A percentile compares a stretch with the other conserved stretches of the same genome.
phyloP scores from a whole-genome alignment of 108 stramenopile species.

The Nannochloropsis oceanica region DNA sequence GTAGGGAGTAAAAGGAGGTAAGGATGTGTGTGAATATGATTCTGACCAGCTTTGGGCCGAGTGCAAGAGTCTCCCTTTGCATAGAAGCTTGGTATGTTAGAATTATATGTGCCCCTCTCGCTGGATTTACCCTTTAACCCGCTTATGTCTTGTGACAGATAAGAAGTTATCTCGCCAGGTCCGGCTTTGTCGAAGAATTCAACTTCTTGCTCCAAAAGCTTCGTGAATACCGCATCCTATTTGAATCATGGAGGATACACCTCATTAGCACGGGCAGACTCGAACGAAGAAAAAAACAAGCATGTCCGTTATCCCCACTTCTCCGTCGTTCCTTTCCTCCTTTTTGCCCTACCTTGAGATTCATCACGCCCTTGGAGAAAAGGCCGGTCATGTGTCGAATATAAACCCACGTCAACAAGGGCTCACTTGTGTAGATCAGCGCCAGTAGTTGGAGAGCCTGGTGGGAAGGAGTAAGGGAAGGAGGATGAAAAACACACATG shows the following conservation, averaged over 20 bases:
- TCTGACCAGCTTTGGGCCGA: background rate
- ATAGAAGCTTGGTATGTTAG: too few species aligned
- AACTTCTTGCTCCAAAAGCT: conserved; percentile 10
- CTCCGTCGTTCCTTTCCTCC: background rate
- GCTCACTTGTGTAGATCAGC: conserved; percentile 10
- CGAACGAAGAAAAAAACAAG: too few species aligned
- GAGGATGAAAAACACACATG: too few species aligned
- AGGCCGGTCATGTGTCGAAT: conserved; percentile 9
- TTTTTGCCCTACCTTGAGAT: conserved; percentile 5
- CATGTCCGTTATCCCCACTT: background rate
- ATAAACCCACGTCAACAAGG: conserved; percentile 9
- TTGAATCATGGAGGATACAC: too few species aligned
- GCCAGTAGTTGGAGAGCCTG: background rate
- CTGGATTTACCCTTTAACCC: background rate
- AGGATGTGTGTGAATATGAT: background rate
- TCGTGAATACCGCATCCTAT: background rate
- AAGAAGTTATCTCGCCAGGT: background rate
- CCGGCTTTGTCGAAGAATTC: conserved; percentile 23
- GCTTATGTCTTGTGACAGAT: background rate
- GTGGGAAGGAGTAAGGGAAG: background rate
- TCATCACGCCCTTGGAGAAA: background rate
- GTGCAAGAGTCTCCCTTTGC: background rate
- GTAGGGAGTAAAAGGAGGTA: too few species aligned
- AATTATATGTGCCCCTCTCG: too few species aligned
- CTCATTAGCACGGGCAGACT: too few species aligned